Evolutionary conservation across 768 basidiomycete species (phyloP), one percentile per base, ranked within the genome.

Genomic region (Macrolepiota fuliginosa): DNA sequence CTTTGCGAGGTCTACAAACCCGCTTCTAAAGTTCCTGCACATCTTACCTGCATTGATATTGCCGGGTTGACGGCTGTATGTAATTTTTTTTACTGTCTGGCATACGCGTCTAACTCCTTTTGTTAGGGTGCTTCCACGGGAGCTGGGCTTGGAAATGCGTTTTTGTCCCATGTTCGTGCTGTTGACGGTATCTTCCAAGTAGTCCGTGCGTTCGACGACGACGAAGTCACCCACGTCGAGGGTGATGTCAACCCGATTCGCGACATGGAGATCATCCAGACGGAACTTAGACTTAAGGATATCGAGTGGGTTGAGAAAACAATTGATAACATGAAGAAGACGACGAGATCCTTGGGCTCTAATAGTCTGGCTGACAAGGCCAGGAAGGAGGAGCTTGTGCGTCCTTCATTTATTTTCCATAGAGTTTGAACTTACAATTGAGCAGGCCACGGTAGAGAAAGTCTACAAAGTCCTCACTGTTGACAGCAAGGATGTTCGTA

Each of bases 171-270:
- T 72, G 96, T 99, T 46, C 91, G 97, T 61, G 93, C 97, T 10
- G 96, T 98, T 63, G 97, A 99, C 72, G 97, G 97, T 69, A 99
- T 99, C 70, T 99, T 98, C 82, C 97, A 98, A 73, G 89, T 98
- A 64, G 88, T 98, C 60, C 92, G 97, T 55, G 95, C 96, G 4
- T 99, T 99, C 72, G 97, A 98, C 70, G 97, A 99, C 69, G 90
- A 95, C n/a, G 97, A 99, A 68, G 95, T 99, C 72, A 98, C 91
- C 67, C 97, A 99, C 74, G 96, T 98, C 64, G 97, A 98, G 77
- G 97, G 97, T 47, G 97, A 98, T 68, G 95, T 99, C 61, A 83
- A 98, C 75, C 97, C 97, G 11, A 64, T 91, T 40, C 90, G 97
- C 62, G 97, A 99, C 76, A 98, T 98, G 96, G 87, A 91, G 65